Evolutionary conservation across 1,139 yeast genomes (phyloP), one percentile per base, ranked within the genome.

Genomic region (Geotrichum fermentans): DNA sequence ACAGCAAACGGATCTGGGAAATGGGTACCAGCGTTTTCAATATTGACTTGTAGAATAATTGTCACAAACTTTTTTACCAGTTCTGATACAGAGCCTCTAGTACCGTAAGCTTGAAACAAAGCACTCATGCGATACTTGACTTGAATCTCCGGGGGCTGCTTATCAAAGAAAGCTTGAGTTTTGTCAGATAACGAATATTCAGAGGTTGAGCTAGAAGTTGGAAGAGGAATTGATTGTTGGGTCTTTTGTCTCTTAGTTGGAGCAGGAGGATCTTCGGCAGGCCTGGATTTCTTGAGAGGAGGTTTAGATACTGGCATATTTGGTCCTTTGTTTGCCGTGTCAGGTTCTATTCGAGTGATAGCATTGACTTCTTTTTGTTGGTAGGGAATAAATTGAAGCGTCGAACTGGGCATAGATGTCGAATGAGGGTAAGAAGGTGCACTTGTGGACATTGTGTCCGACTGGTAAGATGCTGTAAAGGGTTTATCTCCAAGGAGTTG

Each of bases 1-100:
- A 48, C 45, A 22, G 58, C 55, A 18, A 63, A 55, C 32, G 62
- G 61, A 42, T 62, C 67, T 6, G 59, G 57, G 6, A 44, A 45
- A 6, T 29, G 17, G 4, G 20, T 6, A 37, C 37, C 43, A 17
- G 29, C 43, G 8, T 40, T 36, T 16, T 40, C 46, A 29, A 53
- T 48, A 14, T 29, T 41, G n/a, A 54, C 32, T 10, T 28, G 14
- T n/a, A 41, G 32, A 17, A 43, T 35, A 21, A 43, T 43, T 13
- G 24, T 17, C 13, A 37, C 47, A 35, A 47, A 47, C 43, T 35
- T 47, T 22, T 22, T 32, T 18, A 38, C 38, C 3, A 41, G 39
- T 17, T 47, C 50, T 16, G 46, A 33, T 7, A 47, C 43, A 18
- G 46, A 43, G 14, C 46, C 36, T 10, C 48, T 18, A 3, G 34